A percentile compares a stretch with the other conserved stretches of the same genome.
Conservation (phyloP, 495 filamentous ascomycete species). For the Daldinia concentrica region DNA sequence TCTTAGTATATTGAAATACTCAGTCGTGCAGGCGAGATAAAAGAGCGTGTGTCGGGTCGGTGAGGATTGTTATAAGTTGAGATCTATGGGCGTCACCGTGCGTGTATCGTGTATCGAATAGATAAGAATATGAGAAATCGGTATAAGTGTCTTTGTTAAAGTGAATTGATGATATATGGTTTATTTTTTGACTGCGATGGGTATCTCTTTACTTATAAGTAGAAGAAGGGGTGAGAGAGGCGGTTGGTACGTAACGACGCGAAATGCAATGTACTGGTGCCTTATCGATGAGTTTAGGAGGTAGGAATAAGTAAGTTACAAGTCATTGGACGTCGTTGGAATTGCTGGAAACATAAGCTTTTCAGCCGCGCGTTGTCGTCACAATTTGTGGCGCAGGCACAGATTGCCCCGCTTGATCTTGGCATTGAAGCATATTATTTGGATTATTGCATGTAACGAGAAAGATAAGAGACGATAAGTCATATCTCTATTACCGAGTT, state of each 20-base stretch:
- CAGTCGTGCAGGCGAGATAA: background rate
- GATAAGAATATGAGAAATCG: conserved; percentile 13
- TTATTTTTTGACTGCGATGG: background rate
- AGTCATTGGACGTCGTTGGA: conserved; percentile 5
- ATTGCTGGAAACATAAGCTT: conserved; percentile 13
- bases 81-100: conserved; percentile 17
- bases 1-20: background rate
- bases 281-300: conserved; percentile 28
- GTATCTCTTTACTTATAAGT: background rate
- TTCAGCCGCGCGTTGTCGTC: conserved; percentile 34
- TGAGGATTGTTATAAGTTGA: conserved; percentile 5
- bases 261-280: conserved; percentile 19
- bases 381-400: conserved; percentile 38
- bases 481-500: conserved; percentile 15
- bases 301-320: conserved; percentile 20
- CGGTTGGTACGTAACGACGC: conserved; percentile 5
- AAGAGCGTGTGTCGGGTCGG: conserved; percentile 3
- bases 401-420: background rate
- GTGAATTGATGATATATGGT: conserved; percentile 8
- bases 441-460: background rate
- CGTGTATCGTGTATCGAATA: conserved; percentile 12
- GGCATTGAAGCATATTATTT: background rate
- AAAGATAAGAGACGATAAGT: background rate
- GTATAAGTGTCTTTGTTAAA: conserved; percentile 5
- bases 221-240: conserved; percentile 7